Conservation (phyloP, 139 green algal species). For the Haematococcus lacustris region DNA sequence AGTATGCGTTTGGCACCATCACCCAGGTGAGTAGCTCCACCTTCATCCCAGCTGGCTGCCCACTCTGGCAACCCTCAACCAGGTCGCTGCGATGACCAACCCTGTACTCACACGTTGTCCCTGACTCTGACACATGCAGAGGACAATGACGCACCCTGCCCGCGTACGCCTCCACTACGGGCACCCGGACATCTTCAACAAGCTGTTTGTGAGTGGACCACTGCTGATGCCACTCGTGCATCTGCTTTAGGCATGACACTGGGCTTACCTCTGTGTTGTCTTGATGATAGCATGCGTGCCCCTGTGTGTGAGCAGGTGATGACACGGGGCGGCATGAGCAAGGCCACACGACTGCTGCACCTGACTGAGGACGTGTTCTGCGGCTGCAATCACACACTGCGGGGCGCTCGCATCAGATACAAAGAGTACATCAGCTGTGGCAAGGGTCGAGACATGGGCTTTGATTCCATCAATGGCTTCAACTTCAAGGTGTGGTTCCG, state of each 20-base stretch:
- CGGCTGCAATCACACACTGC: conserved; percentile 74
- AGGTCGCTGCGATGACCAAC: no score
- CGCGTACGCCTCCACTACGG: conserved; percentile 44
- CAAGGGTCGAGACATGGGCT: conserved; percentile 89
- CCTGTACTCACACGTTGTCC: no score
- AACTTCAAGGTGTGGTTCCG: no score
- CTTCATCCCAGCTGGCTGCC: no score
- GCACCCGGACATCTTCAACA: conserved; percentile 81
- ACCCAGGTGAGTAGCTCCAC: conserved; percentile 42
- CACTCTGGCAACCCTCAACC: no score
- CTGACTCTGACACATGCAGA: no score
- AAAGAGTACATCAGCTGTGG: conserved; percentile 46
- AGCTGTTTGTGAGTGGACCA: conserved; percentile 76
- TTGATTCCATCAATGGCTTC: conserved; percentile 87
- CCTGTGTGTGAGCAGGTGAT: no score
- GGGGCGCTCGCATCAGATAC: conserved; percentile 69
- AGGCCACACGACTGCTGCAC: conserved; percentile 49
- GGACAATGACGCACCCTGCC: conserved; percentile 26
- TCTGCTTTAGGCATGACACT: no score
- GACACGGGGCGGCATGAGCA: conserved; percentile 26
- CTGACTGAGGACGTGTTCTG: conserved; percentile 69
- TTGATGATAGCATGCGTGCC: no score
- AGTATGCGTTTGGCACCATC: conserved; percentile 79
- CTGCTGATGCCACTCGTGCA: no score
- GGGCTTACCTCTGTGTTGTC: no score